Conservation (phyloP, 306 rosid species). For the Glycine tomentella region DNA sequence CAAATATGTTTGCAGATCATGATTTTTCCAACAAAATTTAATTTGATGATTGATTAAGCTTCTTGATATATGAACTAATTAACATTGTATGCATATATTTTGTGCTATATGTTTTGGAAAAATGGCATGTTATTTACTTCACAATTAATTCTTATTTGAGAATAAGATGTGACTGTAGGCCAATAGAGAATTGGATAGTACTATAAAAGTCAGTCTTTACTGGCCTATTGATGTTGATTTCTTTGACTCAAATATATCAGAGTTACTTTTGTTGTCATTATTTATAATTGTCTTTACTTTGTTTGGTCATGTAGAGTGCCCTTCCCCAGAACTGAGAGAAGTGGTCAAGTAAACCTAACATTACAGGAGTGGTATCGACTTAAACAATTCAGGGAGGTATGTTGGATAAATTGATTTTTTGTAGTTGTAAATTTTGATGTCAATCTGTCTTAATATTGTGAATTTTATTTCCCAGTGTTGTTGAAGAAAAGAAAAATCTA, state of each 20-base stretch:
- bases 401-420: slow-evolving; percentile 22
- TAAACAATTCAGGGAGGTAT: slow-evolving; percentile 99
- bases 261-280: slow-evolving; percentile 31
- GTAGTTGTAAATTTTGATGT: slow-evolving; percentile 31
- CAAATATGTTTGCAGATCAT: background rate
- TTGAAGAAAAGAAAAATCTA: slow-evolving; percentile 96
- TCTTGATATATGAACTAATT: too few species aligned
- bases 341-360: slow-evolving; percentile 96
- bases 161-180: slow-evolving; percentile 3
- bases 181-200: slow-evolving; percentile 2
- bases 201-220: background rate
- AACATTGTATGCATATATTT: too few species aligned
- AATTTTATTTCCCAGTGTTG: slow-evolving; percentile 73
- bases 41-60: background rate
- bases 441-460: slow-evolving; percentile 41
- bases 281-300: slow-evolving; percentile 36
- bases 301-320: slow-evolving; percentile 67
- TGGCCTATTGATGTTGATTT: slow-evolving; percentile 2
- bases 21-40: background rate
- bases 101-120: too few species aligned
- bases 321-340: slow-evolving; percentile 96
- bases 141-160: slow-evolving; percentile 23
- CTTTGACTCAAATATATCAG: slow-evolving; percentile 27
- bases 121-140: too few species aligned
- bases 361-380: slow-evolving; percentile 91